Percentiles rank a stretch among this genome's conserved stretches.
These are phyloP conservation scores for Obba rivulosa DNA, from an alignment of 768 basidiomycete genomes.

Conservation along the genomic window DNA sequence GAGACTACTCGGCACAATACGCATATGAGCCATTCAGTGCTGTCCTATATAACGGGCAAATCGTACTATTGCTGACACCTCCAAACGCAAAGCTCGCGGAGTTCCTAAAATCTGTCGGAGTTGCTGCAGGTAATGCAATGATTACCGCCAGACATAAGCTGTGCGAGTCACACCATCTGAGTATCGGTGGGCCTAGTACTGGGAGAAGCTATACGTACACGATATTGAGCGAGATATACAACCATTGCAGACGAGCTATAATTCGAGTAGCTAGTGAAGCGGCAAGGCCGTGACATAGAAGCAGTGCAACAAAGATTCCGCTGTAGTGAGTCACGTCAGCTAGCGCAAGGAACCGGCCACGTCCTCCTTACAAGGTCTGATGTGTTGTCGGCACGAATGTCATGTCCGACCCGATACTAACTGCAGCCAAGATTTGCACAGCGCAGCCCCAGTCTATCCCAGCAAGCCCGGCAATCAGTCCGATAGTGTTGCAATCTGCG, in stretches of 20 bases:
- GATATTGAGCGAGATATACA: constrained; percentile 32
- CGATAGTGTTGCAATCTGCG: constrained; percentile 33
- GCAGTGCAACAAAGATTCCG: constrained; percentile 28
- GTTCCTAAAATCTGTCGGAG: constrained; percentile 56
- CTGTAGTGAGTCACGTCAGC: constrained; percentile 8
- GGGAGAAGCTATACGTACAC: constrained; percentile 17
- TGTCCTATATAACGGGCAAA: background rate
- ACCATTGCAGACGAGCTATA: constrained; percentile 30
- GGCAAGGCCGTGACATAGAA: constrained; percentile 26
- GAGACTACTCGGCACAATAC: constrained; percentile 29
- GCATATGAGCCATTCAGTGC: background rate
- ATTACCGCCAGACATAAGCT: constrained; percentile 28
- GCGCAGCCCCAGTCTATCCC: constrained; percentile 35
- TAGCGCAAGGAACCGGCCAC: no score
- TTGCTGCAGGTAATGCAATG: constrained; percentile 55
- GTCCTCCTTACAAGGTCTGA: constrained; percentile 21
- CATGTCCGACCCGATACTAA: constrained; percentile 25
- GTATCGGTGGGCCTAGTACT: background rate
- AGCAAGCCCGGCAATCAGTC: constrained; percentile 27
- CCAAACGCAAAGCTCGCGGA: constrained; percentile 56
- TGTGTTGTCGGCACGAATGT: constrained; percentile 21
- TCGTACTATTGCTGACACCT: constrained; percentile 53
- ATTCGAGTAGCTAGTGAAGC: constrained; percentile 29
- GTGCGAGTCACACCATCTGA: background rate
- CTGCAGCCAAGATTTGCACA: constrained; percentile 35